Percentiles rank a stretch among this genome's conserved stretches.
phyloP scores from a whole-genome alignment of 371 early-diverging fungal species.

The Mortierella sp. region DNA sequence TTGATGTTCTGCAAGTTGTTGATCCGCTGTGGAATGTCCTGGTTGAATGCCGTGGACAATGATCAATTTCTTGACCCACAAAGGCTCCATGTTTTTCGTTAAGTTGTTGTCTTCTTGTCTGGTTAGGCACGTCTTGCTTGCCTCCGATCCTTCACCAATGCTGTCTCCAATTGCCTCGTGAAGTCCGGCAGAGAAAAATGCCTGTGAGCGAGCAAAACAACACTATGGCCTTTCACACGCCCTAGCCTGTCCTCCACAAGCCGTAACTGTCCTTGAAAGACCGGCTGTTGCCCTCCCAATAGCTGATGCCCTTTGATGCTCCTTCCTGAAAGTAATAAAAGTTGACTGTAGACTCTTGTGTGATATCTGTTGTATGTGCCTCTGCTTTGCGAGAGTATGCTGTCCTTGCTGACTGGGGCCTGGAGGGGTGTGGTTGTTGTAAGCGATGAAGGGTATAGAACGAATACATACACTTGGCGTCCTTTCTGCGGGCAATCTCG shows the following conservation, averaged over 20 bases:
- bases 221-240: not conserved
- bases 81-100: not conserved
- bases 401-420: too few species aligned
- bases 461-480: conserved; percentile 85
- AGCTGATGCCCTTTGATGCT: not conserved
- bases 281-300: not conserved
- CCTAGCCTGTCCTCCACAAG: not conserved
- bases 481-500: conserved; percentile 96
- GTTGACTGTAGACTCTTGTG: not conserved
- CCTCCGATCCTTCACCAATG: not conserved
- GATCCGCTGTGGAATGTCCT: not conserved
- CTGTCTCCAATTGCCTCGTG: not conserved
- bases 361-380: not conserved
- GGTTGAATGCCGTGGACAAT: not conserved
- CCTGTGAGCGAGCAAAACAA: not conserved
- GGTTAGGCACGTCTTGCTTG: not conserved
- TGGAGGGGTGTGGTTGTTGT: not conserved
- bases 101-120: not conserved
- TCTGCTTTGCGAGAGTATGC: not conserved
- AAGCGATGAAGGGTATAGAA: not conserved
- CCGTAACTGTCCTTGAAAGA: not conserved
- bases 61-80: not conserved
- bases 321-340: not conserved
- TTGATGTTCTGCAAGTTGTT: not conserved
- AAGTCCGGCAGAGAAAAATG: not conserved